Conservation (phyloP, 2,329 filamentous ascomycete genomes). For the Ceratocystis huliohia region DNA sequence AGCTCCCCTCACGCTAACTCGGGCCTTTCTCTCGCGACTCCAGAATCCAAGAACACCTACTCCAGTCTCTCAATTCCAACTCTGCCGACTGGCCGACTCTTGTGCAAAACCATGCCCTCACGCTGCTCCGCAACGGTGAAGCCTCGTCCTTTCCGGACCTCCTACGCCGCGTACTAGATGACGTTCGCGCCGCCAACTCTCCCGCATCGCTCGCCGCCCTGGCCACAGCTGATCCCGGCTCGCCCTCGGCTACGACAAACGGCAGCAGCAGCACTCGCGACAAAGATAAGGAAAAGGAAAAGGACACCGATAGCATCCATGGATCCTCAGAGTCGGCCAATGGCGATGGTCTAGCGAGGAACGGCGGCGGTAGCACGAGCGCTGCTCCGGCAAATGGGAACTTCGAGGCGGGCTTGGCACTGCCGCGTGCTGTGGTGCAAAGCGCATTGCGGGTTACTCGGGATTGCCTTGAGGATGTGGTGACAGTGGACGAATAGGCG, state of each 20-base stretch:
- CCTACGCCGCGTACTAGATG: constrained; percentile 47
- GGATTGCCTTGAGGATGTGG: constrained; percentile 44
- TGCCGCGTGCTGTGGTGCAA: constrained; percentile 48
- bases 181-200: constrained; percentile 42
- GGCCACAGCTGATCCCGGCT: constrained; percentile 22
- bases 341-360: constrained; percentile 23
- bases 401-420: constrained; percentile 32
- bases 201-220: constrained; percentile 12
- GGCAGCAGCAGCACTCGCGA: constrained; percentile 16
- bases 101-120: constrained; percentile 46
- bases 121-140: constrained; percentile 48
- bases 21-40: too few relatives aligned
- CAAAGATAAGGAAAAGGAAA: constrained; percentile 21
- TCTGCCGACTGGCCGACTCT: constrained; percentile 49
- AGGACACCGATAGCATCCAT: not conserved
- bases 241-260: constrained; percentile 22
- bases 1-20: too few relatives aligned
- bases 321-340: constrained; percentile 1
- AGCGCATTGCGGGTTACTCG: constrained; percentile 48
- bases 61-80: constrained; percentile 49
- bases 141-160: constrained; percentile 49
- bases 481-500: constrained; percentile 28
- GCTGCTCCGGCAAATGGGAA: constrained; percentile 24
- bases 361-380: constrained; percentile 25
- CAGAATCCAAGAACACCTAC: constrained; percentile 52